Conservation (phyloP, 2,329 filamentous ascomycete genomes). For the Talaromyces sp. region DNA sequence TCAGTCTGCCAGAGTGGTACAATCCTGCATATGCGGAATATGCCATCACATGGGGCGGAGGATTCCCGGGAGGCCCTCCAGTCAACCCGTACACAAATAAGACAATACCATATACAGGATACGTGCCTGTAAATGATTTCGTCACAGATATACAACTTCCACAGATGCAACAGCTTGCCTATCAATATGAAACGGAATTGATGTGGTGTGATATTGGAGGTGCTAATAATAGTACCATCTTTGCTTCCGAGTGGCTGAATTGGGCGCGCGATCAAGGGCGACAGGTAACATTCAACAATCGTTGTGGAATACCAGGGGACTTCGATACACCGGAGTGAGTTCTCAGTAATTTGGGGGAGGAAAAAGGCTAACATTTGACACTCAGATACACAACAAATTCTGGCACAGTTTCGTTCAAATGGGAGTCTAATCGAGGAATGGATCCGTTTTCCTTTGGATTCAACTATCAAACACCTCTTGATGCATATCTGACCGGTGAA, state of each 20-base stretch:
- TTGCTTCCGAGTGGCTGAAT: background rate
- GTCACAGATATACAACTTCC: background rate
- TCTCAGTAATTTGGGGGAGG: too few relatives aligned
- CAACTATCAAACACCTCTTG: constrained; percentile 54
- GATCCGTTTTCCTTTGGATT: constrained; percentile 61
- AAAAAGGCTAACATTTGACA: too few relatives aligned
- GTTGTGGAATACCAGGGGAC: background rate
- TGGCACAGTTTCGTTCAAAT: constrained; percentile 55
- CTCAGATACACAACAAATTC: constrained; percentile 51
- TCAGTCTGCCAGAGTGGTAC: constrained; percentile 49
- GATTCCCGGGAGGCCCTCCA: too few relatives aligned
- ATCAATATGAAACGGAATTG: background rate
- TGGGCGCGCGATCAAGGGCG: background rate
- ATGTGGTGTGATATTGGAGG: background rate
- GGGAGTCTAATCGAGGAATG: constrained; percentile 61
- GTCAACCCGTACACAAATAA: background rate
- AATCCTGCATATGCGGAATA: constrained; percentile 29
- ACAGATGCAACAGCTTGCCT: background rate
- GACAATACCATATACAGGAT: background rate
- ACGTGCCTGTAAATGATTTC: background rate
- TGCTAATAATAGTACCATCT: background rate
- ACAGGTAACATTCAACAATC: background rate
- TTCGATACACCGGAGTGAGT: background rate
- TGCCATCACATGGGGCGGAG: too few relatives aligned
- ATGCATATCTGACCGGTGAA: constrained; percentile 54